Percentiles rank a stretch among this genome's conserved stretches.
These are phyloP conservation scores for Trametes polyzona DNA, from an alignment of 1,284 basidiomycete species.

Conservation along the genomic window DNA sequence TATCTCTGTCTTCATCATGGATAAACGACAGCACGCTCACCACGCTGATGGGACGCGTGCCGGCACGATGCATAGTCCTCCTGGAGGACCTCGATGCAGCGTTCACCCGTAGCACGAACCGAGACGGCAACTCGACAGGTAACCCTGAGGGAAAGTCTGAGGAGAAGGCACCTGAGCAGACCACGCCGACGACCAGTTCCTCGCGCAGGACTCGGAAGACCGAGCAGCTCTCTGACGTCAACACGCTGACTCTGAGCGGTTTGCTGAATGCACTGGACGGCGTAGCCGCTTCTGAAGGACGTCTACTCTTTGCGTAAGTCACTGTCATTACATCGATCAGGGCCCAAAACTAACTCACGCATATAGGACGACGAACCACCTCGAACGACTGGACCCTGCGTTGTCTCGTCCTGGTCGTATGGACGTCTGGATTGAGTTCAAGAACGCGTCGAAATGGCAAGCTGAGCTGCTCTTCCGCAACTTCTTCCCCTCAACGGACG, in stretches of 20 bases:
- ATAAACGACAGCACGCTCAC: slow-evolving; percentile 79
- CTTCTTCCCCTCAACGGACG: slow-evolving; percentile 80
- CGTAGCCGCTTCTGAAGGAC: slow-evolving; percentile 83
- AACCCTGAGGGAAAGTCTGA: slow-evolving; percentile 45
- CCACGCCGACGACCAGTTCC: slow-evolving; percentile 34
- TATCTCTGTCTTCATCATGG: slow-evolving; percentile 77
- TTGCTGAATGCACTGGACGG: slow-evolving; percentile 85
- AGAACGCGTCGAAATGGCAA: slow-evolving; percentile 81
- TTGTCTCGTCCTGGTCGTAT: slow-evolving; percentile 85
- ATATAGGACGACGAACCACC: slow-evolving; percentile 76
- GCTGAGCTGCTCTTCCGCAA: slow-evolving; percentile 82
- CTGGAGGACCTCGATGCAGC: slow-evolving; percentile 86
- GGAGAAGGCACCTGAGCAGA: slow-evolving; percentile 36
- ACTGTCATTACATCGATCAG: neutral
- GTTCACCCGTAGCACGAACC: slow-evolving; percentile 71
- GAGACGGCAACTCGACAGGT: slow-evolving; percentile 54
- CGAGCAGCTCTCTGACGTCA: slow-evolving; percentile 73
- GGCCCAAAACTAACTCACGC: slow-evolving; percentile 4
- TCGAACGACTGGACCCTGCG: slow-evolving; percentile 83
- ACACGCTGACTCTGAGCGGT: slow-evolving; percentile 80
- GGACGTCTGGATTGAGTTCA: slow-evolving; percentile 90
- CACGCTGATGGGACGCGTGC: slow-evolving; percentile 80
- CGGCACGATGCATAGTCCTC: slow-evolving; percentile 80
- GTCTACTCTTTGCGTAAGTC: slow-evolving; percentile 80
- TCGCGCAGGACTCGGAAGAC: slow-evolving; percentile 51